Conservation (phyloP, 2,329 filamentous ascomycete genomes). For the Chaetomium globosum region DNA sequence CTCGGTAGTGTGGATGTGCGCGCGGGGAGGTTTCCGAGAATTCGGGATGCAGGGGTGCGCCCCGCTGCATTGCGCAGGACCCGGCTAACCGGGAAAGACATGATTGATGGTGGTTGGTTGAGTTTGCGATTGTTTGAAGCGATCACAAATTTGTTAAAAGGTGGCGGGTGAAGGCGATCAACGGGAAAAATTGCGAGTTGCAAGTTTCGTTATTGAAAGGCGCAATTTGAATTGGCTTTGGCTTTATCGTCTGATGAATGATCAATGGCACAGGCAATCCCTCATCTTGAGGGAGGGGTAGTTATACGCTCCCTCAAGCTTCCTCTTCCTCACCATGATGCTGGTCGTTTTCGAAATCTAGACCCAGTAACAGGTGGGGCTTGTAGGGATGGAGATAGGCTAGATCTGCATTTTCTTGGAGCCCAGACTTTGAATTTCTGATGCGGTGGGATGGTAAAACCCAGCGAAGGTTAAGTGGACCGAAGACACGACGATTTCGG, state of each 20-base stretch:
- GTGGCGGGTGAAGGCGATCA: neutral
- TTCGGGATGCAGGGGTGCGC: conserved; percentile 10
- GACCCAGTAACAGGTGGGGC: conserved; percentile 14
- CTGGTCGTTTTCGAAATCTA: conserved; percentile 5
- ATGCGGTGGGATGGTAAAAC: conserved; percentile 8
- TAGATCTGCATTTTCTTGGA: conserved; percentile 18
- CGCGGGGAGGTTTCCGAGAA: conserved; percentile 1
- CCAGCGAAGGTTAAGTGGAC: neutral
- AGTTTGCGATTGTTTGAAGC: neutral
- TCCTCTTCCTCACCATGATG: neutral
- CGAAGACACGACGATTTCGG: conserved; percentile 9
- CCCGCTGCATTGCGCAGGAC: conserved; percentile 5
- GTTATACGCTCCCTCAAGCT: conserved; percentile 10
- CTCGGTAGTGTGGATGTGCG: neutral
- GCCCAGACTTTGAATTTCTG: conserved; percentile 14
- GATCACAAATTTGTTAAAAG: neutral
- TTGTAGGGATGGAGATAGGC: conserved; percentile 7
- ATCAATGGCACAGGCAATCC: neutral
- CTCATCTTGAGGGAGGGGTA: conserved; percentile 9
- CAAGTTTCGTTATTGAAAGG: neutral
- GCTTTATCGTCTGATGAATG: neutral
- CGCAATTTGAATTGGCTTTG: neutral
- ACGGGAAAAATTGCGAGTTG: neutral
- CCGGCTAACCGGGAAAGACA: conserved; percentile 18
- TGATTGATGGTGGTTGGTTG: neutral